Evolutionary conservation across 441 rosid species (phyloP).

Genomic region (Corymbia citriodora): DNA sequence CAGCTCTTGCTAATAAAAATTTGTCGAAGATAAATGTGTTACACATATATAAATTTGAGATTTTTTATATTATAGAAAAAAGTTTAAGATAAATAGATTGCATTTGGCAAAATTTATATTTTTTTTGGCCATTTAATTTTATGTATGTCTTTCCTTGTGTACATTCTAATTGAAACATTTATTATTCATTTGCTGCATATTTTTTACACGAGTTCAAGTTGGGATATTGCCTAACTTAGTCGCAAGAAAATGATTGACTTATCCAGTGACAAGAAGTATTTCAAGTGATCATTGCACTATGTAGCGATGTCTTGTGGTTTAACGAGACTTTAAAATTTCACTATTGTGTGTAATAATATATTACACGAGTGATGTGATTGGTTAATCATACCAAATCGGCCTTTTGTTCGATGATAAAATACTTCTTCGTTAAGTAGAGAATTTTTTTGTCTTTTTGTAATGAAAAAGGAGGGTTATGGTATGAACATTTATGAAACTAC

Average conservation of each 20-base stretch:
- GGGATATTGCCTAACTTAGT: neutral
- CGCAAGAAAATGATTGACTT: neutral
- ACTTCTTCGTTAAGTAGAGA: neutral
- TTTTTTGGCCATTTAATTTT: neutral
- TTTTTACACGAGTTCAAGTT: too few species aligned
- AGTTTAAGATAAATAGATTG: too few species aligned
- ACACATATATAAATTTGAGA: neutral
- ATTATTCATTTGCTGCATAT: neutral
- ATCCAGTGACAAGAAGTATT: neutral
- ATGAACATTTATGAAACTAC: neutral
- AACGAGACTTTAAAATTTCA: neutral
- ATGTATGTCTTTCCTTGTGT: neutral
- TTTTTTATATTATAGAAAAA: too few species aligned
- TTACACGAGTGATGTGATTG: neutral
- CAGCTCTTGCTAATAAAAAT: too few species aligned
- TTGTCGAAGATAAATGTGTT: too few species aligned
- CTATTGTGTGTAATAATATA: rapidly evolving
- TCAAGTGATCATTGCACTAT: neutral
- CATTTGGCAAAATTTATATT: too few species aligned
- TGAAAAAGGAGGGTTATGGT: neutral
- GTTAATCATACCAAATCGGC: neutral
- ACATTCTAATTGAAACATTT: neutral
- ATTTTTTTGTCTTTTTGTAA: neutral
- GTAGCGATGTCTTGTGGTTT: neutral
- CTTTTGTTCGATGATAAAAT: neutral